A percentile compares a stretch with the other conserved stretches of the same genome.
These are phyloP conservation scores for Solanum appendiculatum DNA, from an alignment of 257 asterid genomes.

Conservation along the genomic window DNA sequence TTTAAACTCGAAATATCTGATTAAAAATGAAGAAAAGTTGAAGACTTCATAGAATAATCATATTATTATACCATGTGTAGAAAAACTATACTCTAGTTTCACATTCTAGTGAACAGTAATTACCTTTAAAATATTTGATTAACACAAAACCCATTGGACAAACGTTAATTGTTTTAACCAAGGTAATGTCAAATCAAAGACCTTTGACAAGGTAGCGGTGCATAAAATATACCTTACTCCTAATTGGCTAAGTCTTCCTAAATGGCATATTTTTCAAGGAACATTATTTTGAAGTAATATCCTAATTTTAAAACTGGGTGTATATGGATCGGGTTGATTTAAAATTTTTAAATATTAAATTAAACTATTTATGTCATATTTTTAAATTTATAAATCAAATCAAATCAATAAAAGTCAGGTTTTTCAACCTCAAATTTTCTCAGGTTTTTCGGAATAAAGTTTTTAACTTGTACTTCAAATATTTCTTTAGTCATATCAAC, in stretches of 20 bases:
- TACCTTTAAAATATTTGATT: background rate
- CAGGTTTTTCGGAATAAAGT: too few species aligned
- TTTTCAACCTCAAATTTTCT: background rate
- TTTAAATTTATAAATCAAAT: too few species aligned
- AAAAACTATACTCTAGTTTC: background rate
- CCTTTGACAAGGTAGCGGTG: background rate
- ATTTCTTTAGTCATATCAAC: too few species aligned
- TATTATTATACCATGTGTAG: background rate
- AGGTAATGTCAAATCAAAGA: background rate
- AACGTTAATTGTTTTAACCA: background rate
- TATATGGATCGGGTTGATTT: too few species aligned
- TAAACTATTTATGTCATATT: rapidly evolving
- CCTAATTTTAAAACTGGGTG: background rate
- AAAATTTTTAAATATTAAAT: too few species aligned
- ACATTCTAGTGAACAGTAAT: background rate
- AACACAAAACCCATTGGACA: background rate
- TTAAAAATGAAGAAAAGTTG: background rate
- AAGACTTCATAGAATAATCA: background rate
- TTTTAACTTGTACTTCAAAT: background rate
- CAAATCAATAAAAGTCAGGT: too few species aligned
- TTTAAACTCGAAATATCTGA: rapidly evolving
- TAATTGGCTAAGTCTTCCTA: too few species aligned
- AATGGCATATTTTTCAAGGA: background rate
- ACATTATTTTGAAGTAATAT: background rate
- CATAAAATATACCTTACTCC: background rate